Percentiles rank a stretch among this genome's conserved stretches.
Conservation (phyloP, 306 rosid genomes). For the Prunus mira region DNA sequence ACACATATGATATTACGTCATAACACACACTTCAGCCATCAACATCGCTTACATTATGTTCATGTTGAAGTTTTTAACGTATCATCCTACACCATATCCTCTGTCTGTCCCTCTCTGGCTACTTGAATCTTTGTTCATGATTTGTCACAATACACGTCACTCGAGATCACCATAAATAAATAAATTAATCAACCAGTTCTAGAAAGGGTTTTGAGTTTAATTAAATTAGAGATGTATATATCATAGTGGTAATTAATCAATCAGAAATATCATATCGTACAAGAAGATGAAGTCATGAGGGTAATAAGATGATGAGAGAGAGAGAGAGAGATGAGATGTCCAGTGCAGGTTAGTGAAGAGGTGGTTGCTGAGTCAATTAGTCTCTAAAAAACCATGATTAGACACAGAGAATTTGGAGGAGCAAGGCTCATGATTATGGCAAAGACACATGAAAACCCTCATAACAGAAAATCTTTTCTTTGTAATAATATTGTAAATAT, state of each 20-base stretch:
- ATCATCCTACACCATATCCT: background rate
- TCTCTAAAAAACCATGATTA: conserved; percentile 30
- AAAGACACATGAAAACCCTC: conserved; percentile 24
- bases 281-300: too few species aligned
- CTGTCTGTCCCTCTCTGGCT: background rate
- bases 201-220: too few species aligned
- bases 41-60: background rate
- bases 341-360: conserved; percentile 40
- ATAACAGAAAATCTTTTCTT: conserved; percentile 5
- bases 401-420: conserved; percentile 18
- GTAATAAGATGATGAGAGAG: too few species aligned
- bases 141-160: background rate
- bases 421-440: conserved; percentile 24
- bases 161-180: background rate
- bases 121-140: background rate
- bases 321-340: conserved; percentile 18
- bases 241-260: background rate
- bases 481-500: background rate
- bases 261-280: background rate
- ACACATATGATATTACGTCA: background rate
- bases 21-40: background rate
- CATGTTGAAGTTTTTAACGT: background rate
- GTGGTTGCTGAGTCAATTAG: conserved; percentile 40
- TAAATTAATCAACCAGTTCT: background rate
- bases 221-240: background rate